Evolutionary conservation across 371 early-diverging fungal genomes (phyloP), one percentile per base, ranked within the genome.

Genomic region (Neoconidiobolus thromboides): DNA sequence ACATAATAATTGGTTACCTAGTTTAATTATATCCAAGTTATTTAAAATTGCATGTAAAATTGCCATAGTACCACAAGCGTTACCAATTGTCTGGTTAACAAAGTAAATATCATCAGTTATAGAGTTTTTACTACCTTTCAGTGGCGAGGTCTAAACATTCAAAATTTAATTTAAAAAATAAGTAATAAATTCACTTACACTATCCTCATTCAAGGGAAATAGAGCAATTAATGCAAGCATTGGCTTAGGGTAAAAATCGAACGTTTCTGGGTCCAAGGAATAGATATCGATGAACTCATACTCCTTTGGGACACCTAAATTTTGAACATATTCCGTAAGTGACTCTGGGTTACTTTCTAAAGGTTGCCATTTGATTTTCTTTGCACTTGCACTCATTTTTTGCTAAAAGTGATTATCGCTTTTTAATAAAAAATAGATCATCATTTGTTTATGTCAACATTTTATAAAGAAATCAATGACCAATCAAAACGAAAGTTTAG

Each of bases 1-100:
- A 52, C 6, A 52, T 6, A 26, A 26, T 26, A 26, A 14, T 10
- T 6, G 15, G 55, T 1, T 61, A 64, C 64, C 38, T 46, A 61
- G 48, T 43, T 53, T 14, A 44, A 65, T 60, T 4, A 9, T 42
- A 40, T 62, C 63, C 6, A 14, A 10, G 44, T 75, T 82, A 64
- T 79, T 87, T 46, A 77, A 78, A 26, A 88, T 64, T 0, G 85
- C 77, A 63, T 87, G 90, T 39, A 89, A 65, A 3, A 89, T 71
- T 0, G 83, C 89, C 69, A 87, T 87, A 52, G 89, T 86, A 36
- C 91, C 90, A 63, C 96, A 96, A 1, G 95, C 94, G 67, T 96
- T 94, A 49, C 73, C 67, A 50, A 94, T 93, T 1, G 92, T 92
- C 69, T 96, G 94, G 38, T 76, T 77, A 60, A 84, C 81, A 62